Evolutionary conservation across 345 rosid genomes (phyloP).

Genomic region (Boechera retrofracta): DNA sequence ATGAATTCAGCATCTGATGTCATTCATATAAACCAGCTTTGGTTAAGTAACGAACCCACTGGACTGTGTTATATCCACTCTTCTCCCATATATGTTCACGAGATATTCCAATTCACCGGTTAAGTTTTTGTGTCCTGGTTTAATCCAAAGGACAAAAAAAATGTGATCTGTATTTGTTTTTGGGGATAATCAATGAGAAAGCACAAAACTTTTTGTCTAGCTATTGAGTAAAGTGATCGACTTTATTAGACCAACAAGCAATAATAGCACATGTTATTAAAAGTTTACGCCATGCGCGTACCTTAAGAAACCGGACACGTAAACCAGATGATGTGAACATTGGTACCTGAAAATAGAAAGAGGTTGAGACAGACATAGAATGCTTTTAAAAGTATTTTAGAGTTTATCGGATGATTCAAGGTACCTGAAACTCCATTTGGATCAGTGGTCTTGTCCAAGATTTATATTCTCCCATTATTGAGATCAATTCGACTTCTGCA

Average conservation of each 20-base stretch:
- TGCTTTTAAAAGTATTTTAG: not conserved
- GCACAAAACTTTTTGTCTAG: constrained; percentile 37
- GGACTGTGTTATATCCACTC: constrained; percentile 76
- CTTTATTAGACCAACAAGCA: constrained; percentile 39
- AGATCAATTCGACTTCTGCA: not conserved
- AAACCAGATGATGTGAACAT: constrained; percentile 85
- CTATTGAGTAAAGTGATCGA: constrained; percentile 36
- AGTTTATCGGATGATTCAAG: not conserved
- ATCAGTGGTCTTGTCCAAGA: not conserved
- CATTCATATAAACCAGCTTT: constrained; percentile 76
- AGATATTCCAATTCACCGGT: constrained; percentile 15
- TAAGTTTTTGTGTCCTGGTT: not conserved
- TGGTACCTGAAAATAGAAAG: constrained; percentile 60
- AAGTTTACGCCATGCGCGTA: constrained; percentile 37
- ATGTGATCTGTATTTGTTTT: constrained; percentile 13
- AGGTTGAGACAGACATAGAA: constrained; percentile 17
- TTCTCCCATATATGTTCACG: constrained; percentile 81
- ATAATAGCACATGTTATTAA: not conserved
- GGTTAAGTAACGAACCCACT: constrained; percentile 83
- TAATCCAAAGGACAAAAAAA: not conserved
- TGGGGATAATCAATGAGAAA: constrained; percentile 36
- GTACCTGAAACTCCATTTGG: constrained; percentile 89
- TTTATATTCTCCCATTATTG: not conserved
- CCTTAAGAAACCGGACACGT: constrained; percentile 89
- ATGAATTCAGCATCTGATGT: constrained; percentile 58